Evolutionary conservation across 441 rosid genomes (phyloP), one percentile per base, ranked within the genome.

Genomic region (Hura crepitans): DNA sequence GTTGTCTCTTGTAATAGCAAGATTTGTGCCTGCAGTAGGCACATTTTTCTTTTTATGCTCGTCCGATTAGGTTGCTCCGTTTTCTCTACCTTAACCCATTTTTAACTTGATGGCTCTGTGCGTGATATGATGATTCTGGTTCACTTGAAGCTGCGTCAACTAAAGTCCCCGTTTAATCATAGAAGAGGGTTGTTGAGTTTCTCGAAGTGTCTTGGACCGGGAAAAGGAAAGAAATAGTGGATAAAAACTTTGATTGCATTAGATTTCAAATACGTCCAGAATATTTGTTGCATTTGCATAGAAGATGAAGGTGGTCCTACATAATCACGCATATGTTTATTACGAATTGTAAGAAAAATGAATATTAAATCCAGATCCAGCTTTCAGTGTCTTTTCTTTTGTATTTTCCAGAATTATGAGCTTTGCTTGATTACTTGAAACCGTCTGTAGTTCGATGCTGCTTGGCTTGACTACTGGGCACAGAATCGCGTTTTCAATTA

Each of bases 51-150:
- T 66, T 56, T 42, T 35, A 12, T 30, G 47, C 43, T 66, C 30
- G 13, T 49, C 30, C 49, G 33, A 7, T 42, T 31, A 2, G 62
- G 51, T 68, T 23, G 46, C 69, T 73, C 75, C 54, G 5, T 37
- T 23, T 61, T 62, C 42, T 58, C 61, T 46, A 51, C 50, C 54
- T 47, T 72, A 70, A 43, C 47, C 54, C 8, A 8, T 37, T 71
- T 72, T 72, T 75, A 65, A 50, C 62, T 66, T 67, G 75, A 66
- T 75, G 73, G 58, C 67, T 72, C 66, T 80, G 77, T 75, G 65
- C 65, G 60, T 55, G 79, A 67, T 66, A 18, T 54, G 66, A 15
- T 72, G 70, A 22, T 56, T 27, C 57, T 72, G 65, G 61, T 69
- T 59, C 14, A 42, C 64, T 46, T 65, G 66, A 54, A 72, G 75